A percentile compares a stretch with the other conserved stretches of the same genome.
Evolutionary conservation across 2,329 filamentous ascomycete genomes (phyloP).

Genomic region (Curvularia sp.): DNA sequence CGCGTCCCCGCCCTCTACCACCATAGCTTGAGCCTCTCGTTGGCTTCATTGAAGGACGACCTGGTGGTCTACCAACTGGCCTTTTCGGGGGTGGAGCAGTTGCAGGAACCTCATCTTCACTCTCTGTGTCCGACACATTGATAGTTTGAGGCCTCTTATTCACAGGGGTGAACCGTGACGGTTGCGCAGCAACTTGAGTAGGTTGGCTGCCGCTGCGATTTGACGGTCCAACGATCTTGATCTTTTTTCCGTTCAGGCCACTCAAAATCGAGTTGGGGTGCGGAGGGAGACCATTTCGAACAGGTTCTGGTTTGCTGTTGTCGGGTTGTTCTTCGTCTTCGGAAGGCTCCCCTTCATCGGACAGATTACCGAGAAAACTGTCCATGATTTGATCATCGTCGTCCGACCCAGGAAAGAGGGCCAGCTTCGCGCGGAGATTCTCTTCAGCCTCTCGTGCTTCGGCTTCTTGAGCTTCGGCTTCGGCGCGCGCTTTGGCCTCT

Average conservation of each 20-base stretch:
- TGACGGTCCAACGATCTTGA: constrained; percentile 42
- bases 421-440: constrained; percentile 46
- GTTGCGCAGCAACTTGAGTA: constrained; percentile 10
- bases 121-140: constrained; percentile 38
- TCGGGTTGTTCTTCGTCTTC: constrained; percentile 15
- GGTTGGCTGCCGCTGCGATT: constrained; percentile 24
- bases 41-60: constrained; percentile 31
- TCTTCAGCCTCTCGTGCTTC: constrained; percentile 38
- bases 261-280: constrained; percentile 39
- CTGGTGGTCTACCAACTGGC: constrained; percentile 26
- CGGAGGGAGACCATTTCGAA: constrained; percentile 25
- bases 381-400: constrained; percentile 32
- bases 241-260: constrained; percentile 45
- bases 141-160: constrained; percentile 29
- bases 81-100: constrained; percentile 33
- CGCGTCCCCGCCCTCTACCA: constrained; percentile 26
- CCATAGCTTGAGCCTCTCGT: constrained; percentile 31
- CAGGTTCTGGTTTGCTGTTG: constrained; percentile 9
- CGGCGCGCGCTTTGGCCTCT: constrained; percentile 30
- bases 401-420: constrained; percentile 42
- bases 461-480: constrained; percentile 25
- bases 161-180: constrained; percentile 28
- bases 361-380: constrained; percentile 37
- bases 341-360: constrained; percentile 29
- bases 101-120: constrained; percentile 45